Evolutionary conservation across 1,139 yeast genomes (phyloP).

Genomic region (Saccharomyces hybrid): DNA sequence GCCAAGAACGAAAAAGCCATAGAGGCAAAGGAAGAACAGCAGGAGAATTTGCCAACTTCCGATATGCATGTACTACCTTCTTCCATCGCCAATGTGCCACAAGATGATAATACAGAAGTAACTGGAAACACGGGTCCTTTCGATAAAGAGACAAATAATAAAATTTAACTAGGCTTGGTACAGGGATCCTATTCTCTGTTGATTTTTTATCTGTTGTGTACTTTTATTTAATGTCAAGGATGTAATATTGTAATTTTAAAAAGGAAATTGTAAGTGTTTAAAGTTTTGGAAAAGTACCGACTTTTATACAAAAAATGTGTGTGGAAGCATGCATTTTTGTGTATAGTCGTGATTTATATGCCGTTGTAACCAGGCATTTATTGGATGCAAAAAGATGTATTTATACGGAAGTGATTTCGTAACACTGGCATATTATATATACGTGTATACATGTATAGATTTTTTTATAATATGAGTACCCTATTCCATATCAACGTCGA

Average conservation of each 20-base stretch:
- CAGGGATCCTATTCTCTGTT: neutral
- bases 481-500: slow-evolving; percentile 61
- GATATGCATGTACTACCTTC: neutral
- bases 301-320: too few species aligned
- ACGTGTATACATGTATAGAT: neutral
- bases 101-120: neutral
- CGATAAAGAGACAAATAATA: neutral
- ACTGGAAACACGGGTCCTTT: neutral
- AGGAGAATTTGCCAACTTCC: neutral
- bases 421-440: slow-evolving; percentile 3
- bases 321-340: neutral
- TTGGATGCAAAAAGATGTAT: neutral
- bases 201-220: neutral
- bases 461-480: neutral
- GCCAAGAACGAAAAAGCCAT: neutral
- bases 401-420: slow-evolving; percentile 4
- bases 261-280: neutral
- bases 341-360: neutral
- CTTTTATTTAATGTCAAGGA: neutral
- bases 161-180: neutral
- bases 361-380: neutral
- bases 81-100: neutral
- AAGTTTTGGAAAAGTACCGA: neutral
- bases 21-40: neutral
- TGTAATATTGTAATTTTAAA: neutral